Evolutionary conservation across 169 alveolate genomes (phyloP), one percentile per base, ranked within the genome.

Genomic region (Plasmodium berghei): DNA sequence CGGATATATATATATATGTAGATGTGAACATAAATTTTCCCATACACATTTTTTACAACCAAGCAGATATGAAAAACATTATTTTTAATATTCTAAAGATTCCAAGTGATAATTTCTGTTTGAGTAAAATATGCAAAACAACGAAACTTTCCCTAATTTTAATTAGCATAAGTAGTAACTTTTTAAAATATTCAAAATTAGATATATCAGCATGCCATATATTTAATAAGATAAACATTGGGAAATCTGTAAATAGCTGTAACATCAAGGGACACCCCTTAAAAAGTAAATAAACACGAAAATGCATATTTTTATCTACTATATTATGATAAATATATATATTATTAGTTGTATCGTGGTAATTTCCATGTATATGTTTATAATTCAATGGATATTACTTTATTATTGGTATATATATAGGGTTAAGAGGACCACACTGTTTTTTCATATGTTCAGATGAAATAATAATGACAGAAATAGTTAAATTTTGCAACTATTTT

Each of bases 361-460:
- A 1, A 34, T 34, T 34, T 34, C 8, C 42, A 34, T 34, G 42
- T 34, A 34, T 34, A 34, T 34, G 5, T 8, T 34, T 34, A 3
- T 34, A 34, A 58, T 16, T 24, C 8, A 24, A n/a, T 58, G 26
- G 42, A 9, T n/a, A 24, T 42, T n/a, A 24, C 8, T 58, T 58
- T 58, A 16, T 58, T 24, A 12, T 10, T 58, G 20, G 46, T 22
- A 14, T 14, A 67, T 67, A 48, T 20, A 22, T 48, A 80, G 90
- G 83, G 40, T 12, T 80, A n/a, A 54, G 90, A 80, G 90, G 74
- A 8, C 90, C 90, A 2, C 90, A 80, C 28, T 80, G 90, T 61
- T 80, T 80, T 72, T 80, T 80, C 59, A 48, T 80, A 24, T 80
- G 90, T 45, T 34, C 69, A 55, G 90, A 80, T 66, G 90, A 80